Conservation (phyloP, 768 basidiomycete species). For the Mycena pura region DNA sequence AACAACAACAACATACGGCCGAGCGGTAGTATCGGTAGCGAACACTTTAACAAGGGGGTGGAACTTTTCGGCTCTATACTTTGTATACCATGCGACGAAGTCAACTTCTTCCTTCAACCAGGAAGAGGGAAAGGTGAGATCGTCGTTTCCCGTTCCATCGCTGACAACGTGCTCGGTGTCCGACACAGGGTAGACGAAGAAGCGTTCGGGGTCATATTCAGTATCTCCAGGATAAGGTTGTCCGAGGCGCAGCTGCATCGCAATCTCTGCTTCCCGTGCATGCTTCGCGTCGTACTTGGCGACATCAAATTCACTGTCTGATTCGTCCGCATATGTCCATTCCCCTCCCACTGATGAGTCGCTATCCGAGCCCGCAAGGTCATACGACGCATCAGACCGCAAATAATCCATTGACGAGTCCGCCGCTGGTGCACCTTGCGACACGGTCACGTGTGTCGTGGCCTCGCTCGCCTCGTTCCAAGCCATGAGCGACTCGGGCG, state of each 20-base stretch:
- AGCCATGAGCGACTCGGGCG: conserved; percentile 5
- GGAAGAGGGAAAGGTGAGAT: background rate
- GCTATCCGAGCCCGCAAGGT: background rate
- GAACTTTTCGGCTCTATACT: background rate
- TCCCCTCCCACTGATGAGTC: too few relatives aligned
- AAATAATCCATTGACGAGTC: background rate
- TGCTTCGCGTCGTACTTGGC: background rate
- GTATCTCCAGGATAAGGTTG: background rate
- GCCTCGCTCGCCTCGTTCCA: conserved; percentile 4
- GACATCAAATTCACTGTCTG: too few relatives aligned
- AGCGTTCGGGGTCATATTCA: background rate
- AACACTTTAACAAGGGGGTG: background rate
- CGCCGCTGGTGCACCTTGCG: background rate
- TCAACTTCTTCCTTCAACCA: background rate
- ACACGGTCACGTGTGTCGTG: background rate
- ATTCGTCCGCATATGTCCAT: too few relatives aligned
- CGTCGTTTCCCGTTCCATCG: background rate
- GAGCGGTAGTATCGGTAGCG: background rate
- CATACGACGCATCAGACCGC: background rate
- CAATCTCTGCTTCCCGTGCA: background rate
- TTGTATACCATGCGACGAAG: background rate
- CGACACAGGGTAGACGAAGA: background rate
- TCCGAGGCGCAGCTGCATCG: background rate
- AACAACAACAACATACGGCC: background rate
- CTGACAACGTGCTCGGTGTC: background rate